Evolutionary conservation across 2,329 filamentous ascomycete genomes (phyloP).

Genomic region (Diaporthe sp.): DNA sequence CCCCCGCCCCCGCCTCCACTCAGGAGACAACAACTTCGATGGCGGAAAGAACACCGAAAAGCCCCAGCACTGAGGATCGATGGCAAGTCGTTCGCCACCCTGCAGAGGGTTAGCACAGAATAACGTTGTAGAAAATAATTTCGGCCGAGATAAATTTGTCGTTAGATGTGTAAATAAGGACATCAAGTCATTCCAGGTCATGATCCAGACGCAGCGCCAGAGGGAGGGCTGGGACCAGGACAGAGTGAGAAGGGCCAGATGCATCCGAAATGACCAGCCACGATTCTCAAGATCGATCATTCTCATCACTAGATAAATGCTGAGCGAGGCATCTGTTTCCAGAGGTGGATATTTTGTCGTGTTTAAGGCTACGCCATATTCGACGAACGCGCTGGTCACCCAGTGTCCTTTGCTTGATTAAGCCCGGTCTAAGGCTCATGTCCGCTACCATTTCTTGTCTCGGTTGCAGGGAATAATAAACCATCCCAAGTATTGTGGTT

Average conservation of each 20-base stretch:
- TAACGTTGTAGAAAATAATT: too few species aligned
- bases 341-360: neutral
- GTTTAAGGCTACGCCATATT: neutral
- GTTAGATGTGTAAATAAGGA: too few species aligned
- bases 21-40: too few species aligned
- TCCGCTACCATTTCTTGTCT: neutral
- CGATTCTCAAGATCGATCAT: neutral
- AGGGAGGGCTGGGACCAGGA: neutral
- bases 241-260: neutral
- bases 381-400: neutral
- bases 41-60: neutral
- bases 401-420: neutral
- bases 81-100: neutral
- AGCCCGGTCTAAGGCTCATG: neutral
- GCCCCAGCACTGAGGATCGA: neutral
- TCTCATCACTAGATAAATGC: neutral
- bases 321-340: neutral
- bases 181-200: too few species aligned
- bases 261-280: neutral
- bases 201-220: neutral
- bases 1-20: neutral
- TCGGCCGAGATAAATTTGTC: too few species aligned
- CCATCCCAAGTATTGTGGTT: too few species aligned
- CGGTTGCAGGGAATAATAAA: too few species aligned
- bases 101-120: neutral